Base-by-base conservation (phyloP, 2,329 filamentous ascomycete species). In the Trichoderma atrobrunneum region DNA sequence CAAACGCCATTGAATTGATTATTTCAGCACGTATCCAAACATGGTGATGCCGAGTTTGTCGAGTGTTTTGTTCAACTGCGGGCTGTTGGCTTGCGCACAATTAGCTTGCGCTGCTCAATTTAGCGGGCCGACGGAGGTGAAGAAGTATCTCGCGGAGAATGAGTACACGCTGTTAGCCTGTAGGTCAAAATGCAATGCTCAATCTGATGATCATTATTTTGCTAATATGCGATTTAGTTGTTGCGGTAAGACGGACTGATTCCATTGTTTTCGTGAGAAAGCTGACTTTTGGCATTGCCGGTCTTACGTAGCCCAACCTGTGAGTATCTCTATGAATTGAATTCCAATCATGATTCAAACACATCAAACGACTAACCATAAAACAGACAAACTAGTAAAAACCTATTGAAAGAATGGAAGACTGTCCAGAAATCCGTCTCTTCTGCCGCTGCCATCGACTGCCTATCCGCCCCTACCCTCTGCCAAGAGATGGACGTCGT, bases 401-500 rank as follows among this genome's bases (percentile, higher is more conserved):
- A 62, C 3, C 54, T 77, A 1, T 62, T 75, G n/a, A 57, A 68
- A n/a, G 73, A 74, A 73, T 76, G 76, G 77, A 8, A 73, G 7
- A 59, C 39, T 1, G 69, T 74, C 24, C 64, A 65, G 56, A 64
- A 71, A 48, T 48, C 51, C 7, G 34, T 70, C 48, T 11, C 39
- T 21, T 60, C 68, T 11, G 70, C 82, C 2, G 70, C 81, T 32
- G 84, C 80, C 70, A 75, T 87, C 21, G 82, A 87, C 76, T 87
- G 85, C 74, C 76, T 77, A 3, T 71, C 74, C 1, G 74, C 79
- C 3, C n/a, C 74, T 3, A 73, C 77, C 7, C 74, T 85, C n/a
- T 87, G 85, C 75, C 74, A 78, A 63, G 80, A 84, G 30, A 77
- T 81, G 60, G 79, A 81, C 28, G 78, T 87, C 34, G 78, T 79